phyloP scores from a whole-genome alignment of 306 rosid genomes.

The Acacia crassicarpa region DNA sequence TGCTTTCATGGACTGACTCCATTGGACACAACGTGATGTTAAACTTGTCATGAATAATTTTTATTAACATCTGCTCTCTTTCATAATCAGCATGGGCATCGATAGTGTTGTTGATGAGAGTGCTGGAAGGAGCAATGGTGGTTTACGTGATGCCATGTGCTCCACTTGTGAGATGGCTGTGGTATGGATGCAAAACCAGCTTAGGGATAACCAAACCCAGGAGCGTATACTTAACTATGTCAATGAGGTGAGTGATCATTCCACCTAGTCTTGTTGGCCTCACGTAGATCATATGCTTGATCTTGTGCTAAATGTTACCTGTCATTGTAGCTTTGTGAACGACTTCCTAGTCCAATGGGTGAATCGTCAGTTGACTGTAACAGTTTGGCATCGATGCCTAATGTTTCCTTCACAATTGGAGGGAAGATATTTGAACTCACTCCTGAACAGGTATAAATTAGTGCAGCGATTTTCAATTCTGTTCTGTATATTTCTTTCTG shows the following conservation, averaged over 20 bases:
- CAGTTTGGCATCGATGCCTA: slow-evolving; percentile 58
- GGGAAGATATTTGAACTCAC: slow-evolving; percentile 56
- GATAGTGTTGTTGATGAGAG: slow-evolving; percentile 54
- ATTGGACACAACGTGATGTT: not conserved
- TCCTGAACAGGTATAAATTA: slow-evolving; percentile 53
- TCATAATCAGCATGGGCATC: slow-evolving; percentile 39
- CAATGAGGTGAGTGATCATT: slow-evolving; percentile 47
- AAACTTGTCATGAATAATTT: not conserved
- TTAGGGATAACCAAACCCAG: slow-evolving; percentile 54
- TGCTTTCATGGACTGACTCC: not conserved
- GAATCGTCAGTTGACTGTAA: slow-evolving; percentile 68
- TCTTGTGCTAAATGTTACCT: slow-evolving; percentile 14
- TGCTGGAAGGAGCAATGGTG: slow-evolving; percentile 33
- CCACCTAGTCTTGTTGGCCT: not conserved
- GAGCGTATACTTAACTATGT: slow-evolving; percentile 54
- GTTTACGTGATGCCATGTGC: slow-evolving; percentile 42
- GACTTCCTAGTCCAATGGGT: slow-evolving; percentile 74
- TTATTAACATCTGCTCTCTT: not conserved
- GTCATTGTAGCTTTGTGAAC: slow-evolving; percentile 61
- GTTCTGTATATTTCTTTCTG: not conserved
- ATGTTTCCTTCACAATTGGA: slow-evolving; percentile 60
- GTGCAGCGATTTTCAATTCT: not conserved
- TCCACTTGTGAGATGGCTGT: slow-evolving; percentile 68
- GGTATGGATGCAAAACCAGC: slow-evolving; percentile 72
- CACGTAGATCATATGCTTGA: not conserved